Conservation (phyloP, 2,329 filamentous ascomycete genomes). For the Fusarium sp. region DNA sequence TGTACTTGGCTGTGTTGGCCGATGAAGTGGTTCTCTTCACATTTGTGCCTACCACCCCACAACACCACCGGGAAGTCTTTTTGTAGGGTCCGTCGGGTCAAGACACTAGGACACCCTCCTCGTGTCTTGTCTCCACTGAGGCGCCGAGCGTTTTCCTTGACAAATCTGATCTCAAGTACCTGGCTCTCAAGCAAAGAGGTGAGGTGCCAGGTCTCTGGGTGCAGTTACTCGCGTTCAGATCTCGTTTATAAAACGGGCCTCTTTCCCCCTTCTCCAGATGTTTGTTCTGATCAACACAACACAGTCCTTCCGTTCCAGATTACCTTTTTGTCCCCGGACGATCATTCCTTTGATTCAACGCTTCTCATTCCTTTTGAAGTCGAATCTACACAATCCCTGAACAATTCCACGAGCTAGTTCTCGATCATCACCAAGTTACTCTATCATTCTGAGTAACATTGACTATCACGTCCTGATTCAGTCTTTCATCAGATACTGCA, state of each 20-base stretch:
- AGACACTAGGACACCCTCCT: conserved; percentile 22
- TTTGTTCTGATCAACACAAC: conserved; percentile 32
- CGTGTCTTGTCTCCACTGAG: conserved; percentile 34
- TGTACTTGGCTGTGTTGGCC: conserved; percentile 17
- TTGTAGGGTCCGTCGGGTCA: conserved; percentile 14
- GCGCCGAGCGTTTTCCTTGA: conserved; percentile 38
- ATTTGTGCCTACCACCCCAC: conserved; percentile 20
- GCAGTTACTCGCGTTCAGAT: conserved; percentile 11
- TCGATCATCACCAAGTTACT: conserved; percentile 32
- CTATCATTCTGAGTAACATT: conserved; percentile 23
- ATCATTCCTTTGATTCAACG: conserved; percentile 45
- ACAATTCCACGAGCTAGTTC: conserved; percentile 46
- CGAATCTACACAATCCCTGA: conserved; percentile 41
- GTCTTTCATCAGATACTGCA: conserved; percentile 42
- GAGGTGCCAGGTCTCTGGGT: conserved; percentile 20
- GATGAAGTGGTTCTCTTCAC: conserved; percentile 25
- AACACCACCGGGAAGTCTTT: conserved; percentile 30
- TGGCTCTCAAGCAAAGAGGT: neutral
- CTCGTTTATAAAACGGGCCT: conserved; percentile 47
- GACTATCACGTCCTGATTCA: conserved; percentile 37
- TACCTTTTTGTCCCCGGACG: conserved; percentile 45
- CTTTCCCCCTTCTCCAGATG: conserved; percentile 31
- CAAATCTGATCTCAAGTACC: conserved; percentile 41
- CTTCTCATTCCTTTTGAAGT: conserved; percentile 51
- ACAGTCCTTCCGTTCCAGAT: conserved; percentile 42